A percentile compares a stretch with the other conserved stretches of the same genome.
These are phyloP conservation scores for Geranium rotundifolium DNA, from an alignment of 345 rosid species.

Conservation along the genomic window DNA sequence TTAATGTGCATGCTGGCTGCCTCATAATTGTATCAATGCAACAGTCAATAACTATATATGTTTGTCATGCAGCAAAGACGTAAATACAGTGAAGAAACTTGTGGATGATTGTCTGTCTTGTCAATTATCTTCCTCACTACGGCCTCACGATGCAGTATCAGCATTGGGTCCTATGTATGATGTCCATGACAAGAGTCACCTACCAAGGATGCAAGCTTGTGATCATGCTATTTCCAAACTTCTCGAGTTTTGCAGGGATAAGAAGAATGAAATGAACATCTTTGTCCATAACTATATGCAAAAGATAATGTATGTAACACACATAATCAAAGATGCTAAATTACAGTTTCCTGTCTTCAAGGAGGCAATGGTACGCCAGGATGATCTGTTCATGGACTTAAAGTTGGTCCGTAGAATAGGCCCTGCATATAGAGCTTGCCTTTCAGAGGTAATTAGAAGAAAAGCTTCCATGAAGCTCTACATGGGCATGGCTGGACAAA, in stretches of 20 bases:
- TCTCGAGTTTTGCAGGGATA: constrained; percentile 57
- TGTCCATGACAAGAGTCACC: constrained; percentile 84
- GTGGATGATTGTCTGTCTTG: constrained; percentile 83
- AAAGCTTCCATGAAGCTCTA: constrained; percentile 88
- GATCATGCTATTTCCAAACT: constrained; percentile 46
- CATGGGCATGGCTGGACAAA: constrained; percentile 97
- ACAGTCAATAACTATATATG: constrained; percentile 13
- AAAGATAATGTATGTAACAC: constrained; percentile 57
- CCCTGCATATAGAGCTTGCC: constrained; percentile 94
- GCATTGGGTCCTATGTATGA: constrained; percentile 99
- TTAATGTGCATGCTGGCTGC: background rate
- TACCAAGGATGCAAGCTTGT: constrained; percentile 73
- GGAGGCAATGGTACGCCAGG: constrained; percentile 88
- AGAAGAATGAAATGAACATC: constrained; percentile 82
- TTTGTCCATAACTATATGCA: constrained; percentile 82
- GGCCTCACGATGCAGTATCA: constrained; percentile 97
- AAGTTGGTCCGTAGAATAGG: constrained; percentile 69
- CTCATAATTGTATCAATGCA: constrained; percentile 5
- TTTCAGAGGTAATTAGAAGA: constrained; percentile 89
- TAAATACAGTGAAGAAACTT: constrained; percentile 81
- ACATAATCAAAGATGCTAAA: constrained; percentile 74
- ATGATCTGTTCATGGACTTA: constrained; percentile 55
- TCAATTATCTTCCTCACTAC: constrained; percentile 76
- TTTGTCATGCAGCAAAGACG: constrained; percentile 77
- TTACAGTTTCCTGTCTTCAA: constrained; percentile 84